Base-by-base conservation (phyloP, 2,329 filamentous ascomycete species). In the Botrytis cinerea region DNA sequence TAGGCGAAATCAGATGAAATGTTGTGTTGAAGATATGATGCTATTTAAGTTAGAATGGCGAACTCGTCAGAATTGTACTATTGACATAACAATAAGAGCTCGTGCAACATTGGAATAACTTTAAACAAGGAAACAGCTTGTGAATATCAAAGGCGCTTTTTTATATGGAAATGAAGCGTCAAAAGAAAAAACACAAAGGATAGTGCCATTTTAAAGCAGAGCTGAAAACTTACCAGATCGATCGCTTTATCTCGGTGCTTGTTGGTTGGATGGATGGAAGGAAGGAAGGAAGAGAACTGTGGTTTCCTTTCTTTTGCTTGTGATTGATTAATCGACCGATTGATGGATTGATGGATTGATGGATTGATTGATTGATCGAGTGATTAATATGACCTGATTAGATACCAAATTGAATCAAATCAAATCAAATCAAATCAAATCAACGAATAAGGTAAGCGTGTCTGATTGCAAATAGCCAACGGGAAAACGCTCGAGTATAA, bases 11-110 rank as follows among this genome's bases (percentile, higher is more conserved):
- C 14, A 16, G 46, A 38, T 32, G 20, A 28, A 35, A n/a, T 51
- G 0, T 32, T 38, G 4, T 67, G 32, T 8, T 54, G n/a, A n/a
- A 54, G 35, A 28, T 54, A 54, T 54, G 46, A 67, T 54, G 64
- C 64, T 40, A 67, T 40, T 28, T n/a, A 40, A 25, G 46, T 54
- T 67, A 67, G 46, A 54, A 54, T 40, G 64, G 46, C 46, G 64
- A 67, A n/a, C 35, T n/a, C 20, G 9, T 54, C 46, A 0, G n/a
- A 54, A 67, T 28, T n/a, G n/a, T 4, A 8, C 25, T 54, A 18
- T 54, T 54, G n/a, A 54, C n/a, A 28, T 18, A 40, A 67, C 35
- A 67, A 54, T 54, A 54, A 28, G 51, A 28, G n/a, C 14, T 28
- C 5, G 28, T 14, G 14, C 32, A 32, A 32, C 32, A 4, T 32